Conservation (phyloP, 257 asterid species). For the Solanum virginianum region DNA sequence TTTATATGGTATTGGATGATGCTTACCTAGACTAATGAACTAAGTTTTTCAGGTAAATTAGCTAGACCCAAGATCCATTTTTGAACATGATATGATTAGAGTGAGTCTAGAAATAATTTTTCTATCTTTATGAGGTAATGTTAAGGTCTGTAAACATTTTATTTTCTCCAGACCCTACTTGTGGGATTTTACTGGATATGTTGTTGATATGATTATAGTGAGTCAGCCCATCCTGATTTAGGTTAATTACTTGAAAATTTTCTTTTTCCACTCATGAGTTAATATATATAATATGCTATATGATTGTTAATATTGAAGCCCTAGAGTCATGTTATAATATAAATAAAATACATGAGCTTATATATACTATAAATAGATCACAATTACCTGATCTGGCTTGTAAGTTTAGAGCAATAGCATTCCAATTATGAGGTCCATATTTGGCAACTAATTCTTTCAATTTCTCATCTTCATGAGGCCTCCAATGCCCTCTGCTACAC, state of each 20-base stretch:
- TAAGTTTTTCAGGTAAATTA: neutral
- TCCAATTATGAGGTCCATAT: slow-evolving; percentile 97
- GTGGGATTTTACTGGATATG: too few species aligned
- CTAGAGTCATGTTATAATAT: neutral
- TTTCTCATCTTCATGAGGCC: slow-evolving; percentile 90
- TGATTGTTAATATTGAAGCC: neutral
- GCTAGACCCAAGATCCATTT: neutral
- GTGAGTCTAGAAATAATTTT: too few species aligned
- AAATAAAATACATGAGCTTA: neutral
- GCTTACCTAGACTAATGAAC: neutral
- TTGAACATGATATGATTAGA: neutral
- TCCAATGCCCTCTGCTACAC: slow-evolving; percentile 92
- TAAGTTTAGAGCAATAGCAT: slow-evolving; percentile 78
- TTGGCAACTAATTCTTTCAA: slow-evolving; percentile 59
- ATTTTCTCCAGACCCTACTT: too few species aligned
- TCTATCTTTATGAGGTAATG: too few species aligned
- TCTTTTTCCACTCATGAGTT: neutral
- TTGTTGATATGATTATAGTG: too few species aligned
- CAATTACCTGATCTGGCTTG: slow-evolving; percentile 74
- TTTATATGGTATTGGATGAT: neutral
- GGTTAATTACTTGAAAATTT: neutral
- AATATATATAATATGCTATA: too few species aligned
- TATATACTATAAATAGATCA: too few species aligned
- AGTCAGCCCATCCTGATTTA: neutral
- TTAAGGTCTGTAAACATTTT: too few species aligned